Conservation (phyloP, 163 green algal species). For the Prototheca wickerhamii region DNA sequence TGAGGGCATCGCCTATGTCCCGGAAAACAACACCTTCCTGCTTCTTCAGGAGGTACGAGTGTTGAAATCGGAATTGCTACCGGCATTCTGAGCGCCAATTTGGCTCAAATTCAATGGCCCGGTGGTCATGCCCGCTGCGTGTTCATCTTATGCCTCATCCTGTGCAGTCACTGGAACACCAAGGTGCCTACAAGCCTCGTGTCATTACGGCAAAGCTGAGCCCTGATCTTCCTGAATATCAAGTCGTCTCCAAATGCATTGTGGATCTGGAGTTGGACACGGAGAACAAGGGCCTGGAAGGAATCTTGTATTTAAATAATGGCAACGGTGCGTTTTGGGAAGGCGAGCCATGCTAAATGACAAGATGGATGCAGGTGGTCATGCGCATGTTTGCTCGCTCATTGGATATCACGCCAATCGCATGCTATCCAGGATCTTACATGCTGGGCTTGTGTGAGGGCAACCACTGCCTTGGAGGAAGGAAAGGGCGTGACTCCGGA, state of each 20-base stretch:
- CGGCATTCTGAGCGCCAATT: not conserved
- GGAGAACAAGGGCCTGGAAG: conserved; percentile 24
- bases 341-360: conserved; percentile 4
- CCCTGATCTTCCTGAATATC: conserved; percentile 14
- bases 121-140: not conserved
- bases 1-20: conserved; percentile 14
- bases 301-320: not conserved
- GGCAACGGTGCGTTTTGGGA: conserved; percentile 3
- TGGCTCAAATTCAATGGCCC: too few relatives aligned
- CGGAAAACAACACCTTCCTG: conserved; percentile 14
- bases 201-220: conserved; percentile 9
- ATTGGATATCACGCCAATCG: not conserved
- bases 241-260: conserved; percentile 16
- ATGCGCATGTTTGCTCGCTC: not conserved
- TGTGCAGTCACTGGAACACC: conserved; percentile 4
- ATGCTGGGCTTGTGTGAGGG: conserved; percentile 45
- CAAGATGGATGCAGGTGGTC: not conserved
- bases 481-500: conserved; percentile 12
- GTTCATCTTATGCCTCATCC: not conserved
- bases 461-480: conserved; percentile 33
- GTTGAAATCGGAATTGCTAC: too few relatives aligned
- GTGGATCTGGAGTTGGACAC: conserved; percentile 28
- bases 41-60: conserved; percentile 9
- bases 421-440: conserved; percentile 9
- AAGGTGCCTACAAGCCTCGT: conserved; percentile 12